Evolutionary conservation across 164 flowering plant genomes (phyloP), one percentile per base, ranked within the genome.

Genomic region (Umbellularia californica): DNA sequence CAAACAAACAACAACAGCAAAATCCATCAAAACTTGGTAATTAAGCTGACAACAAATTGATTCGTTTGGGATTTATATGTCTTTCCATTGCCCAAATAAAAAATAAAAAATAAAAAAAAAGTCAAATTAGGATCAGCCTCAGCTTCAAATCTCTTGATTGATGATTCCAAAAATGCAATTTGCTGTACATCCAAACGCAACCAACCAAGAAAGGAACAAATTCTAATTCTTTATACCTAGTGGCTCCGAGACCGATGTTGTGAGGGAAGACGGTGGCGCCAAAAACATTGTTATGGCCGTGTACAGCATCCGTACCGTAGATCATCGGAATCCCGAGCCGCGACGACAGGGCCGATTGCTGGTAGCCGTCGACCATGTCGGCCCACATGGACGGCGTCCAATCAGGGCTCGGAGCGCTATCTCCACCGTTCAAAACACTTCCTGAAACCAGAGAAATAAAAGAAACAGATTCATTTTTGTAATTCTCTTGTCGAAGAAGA

Each of bases 241-340:
- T 66, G 20, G 85, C 85, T 20, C 87, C 87, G 15, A 82, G 85
- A 72, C 81, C 84, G 73, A 84, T 63, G 67, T 84, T 82, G 51
- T 84, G 87, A 55, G 87, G 87, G 35, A 84, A 84, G 64, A 84
- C 27, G 50, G 87, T 84, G 17, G 87, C 74, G 6, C 82, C 83
- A n/a, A 60, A 77, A 2, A 77, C 82, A 77, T 81, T 84, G 58
- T 77, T 82, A 35, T 81, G 80, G 9, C 87, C 85, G 63, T 84
- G 85, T 19, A 84, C 81, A 30, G 87, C 87, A 71, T 84, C 87
- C 28, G 71, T 72, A 1, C 82, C 85, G 23, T 81, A 84, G 27
- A 84, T 47, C 5, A 81, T 47, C 27, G 87, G 87, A 72, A 84
- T 84, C 1, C 72, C 76, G 2, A 84, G 83, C 55, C 84, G 73